Conservation (phyloP, 2,329 filamentous ascomycete genomes). For the Paraconiothyrium brasiliense region DNA sequence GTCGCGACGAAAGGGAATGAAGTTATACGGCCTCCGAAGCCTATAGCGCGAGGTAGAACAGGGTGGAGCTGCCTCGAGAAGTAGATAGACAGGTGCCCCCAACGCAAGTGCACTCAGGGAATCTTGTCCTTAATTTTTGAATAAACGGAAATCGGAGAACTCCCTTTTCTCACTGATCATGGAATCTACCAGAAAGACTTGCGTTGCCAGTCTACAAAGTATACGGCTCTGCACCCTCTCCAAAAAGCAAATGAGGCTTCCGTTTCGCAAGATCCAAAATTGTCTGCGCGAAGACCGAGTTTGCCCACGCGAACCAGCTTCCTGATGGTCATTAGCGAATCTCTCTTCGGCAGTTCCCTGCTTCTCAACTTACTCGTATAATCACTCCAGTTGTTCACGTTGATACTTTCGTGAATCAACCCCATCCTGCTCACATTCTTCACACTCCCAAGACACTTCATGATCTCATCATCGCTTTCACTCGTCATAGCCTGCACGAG, state of each 20-base stretch:
- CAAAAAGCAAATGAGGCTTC: constrained; percentile 89
- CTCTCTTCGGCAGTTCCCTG: not conserved
- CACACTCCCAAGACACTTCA: constrained; percentile 75
- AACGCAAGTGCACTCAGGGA: no score
- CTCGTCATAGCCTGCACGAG: constrained; percentile 91
- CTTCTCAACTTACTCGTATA: constrained; percentile 72
- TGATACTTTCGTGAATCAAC: constrained; percentile 89
- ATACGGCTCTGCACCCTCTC: constrained; percentile 61
- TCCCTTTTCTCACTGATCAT: no score
- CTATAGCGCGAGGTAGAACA: no score
- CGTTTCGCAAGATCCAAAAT: constrained; percentile 88
- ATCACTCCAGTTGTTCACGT: constrained; percentile 73
- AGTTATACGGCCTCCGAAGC: no score
- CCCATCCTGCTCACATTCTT: constrained; percentile 79
- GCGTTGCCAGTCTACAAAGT: not conserved
- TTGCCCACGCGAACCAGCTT: constrained; percentile 98
- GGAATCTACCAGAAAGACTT: no score
- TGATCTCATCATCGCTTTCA: constrained; percentile 84
- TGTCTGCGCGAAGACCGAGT: constrained; percentile 92
- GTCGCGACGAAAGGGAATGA: no score
- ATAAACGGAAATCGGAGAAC: no score
- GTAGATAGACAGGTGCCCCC: no score
- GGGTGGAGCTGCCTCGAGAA: no score
- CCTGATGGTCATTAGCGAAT: constrained; percentile 49
- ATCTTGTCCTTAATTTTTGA: no score